Evolutionary conservation across 306 rosid species (phyloP).

Genomic region (Cercis canadensis): DNA sequence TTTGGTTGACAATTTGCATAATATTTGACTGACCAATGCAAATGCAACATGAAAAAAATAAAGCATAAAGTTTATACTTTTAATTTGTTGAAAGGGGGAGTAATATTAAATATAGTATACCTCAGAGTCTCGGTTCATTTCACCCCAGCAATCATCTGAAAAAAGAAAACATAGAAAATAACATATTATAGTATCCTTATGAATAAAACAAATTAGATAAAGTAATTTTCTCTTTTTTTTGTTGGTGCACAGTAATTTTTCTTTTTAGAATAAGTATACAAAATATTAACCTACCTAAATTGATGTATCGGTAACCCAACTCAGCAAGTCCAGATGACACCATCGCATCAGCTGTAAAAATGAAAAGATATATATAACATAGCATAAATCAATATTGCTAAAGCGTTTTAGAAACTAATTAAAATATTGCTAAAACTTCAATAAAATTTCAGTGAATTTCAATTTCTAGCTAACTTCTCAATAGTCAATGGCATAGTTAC

Average conservation of each 20-base stretch:
- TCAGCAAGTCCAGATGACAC: constrained; percentile 52
- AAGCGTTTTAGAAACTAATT: too few species aligned
- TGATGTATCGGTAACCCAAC: constrained; percentile 46
- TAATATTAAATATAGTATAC: not conserved
- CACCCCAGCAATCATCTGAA: constrained; percentile 60
- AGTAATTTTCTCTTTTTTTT: too few species aligned
- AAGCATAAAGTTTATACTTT: too few species aligned
- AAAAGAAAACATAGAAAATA: not conserved
- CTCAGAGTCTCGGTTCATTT: constrained; percentile 43
- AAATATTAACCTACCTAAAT: constrained; percentile 36
- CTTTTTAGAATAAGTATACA: not conserved
- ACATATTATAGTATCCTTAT: too few species aligned
- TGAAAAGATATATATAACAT: not conserved
- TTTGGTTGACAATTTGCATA: too few species aligned
- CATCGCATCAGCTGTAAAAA: constrained; percentile 50
- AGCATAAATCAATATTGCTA: not conserved
- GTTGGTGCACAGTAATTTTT: too few species aligned
- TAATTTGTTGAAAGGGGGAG: not conserved
- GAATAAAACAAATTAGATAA: too few species aligned
- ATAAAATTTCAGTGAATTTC: not conserved
- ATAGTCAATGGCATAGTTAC: constrained; percentile 1
- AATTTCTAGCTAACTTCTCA: not conserved
- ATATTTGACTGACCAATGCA: too few species aligned
- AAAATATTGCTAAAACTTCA: not conserved
- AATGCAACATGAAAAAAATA: too few species aligned